A percentile compares a stretch with the other conserved stretches of the same genome.
These are phyloP conservation scores for Aspergillus conjunctus DNA, from an alignment of 495 filamentous ascomycete genomes.

Conservation along the genomic window DNA sequence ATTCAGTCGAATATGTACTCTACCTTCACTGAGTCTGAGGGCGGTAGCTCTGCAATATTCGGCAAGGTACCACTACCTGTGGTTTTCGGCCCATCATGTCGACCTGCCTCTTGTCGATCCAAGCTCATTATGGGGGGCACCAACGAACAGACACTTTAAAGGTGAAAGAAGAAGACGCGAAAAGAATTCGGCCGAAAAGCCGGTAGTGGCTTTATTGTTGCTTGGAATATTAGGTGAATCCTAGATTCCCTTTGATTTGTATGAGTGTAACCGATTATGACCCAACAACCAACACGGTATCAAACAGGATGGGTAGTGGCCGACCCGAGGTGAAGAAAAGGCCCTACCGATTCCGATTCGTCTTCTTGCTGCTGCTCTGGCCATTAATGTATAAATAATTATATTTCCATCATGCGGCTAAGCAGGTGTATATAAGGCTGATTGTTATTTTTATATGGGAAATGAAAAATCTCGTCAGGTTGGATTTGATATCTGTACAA, in stretches of 20 bases:
- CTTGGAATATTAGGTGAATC: neutral
- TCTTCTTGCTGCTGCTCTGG: too few species aligned
- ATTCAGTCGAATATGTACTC: constrained; percentile 9
- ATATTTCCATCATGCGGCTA: neutral
- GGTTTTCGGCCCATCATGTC: constrained; percentile 26
- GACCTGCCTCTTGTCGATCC: constrained; percentile 36
- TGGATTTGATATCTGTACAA: neutral
- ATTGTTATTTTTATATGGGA: too few species aligned
- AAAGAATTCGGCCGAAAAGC: neutral
- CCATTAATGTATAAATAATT: neutral
- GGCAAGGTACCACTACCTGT: constrained; percentile 25
- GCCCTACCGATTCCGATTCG: neutral
- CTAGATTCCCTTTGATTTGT: neutral
- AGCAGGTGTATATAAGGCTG: too few species aligned
- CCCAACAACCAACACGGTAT: neutral
- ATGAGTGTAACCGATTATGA: neutral
- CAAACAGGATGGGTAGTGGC: neutral
- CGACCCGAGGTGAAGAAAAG: neutral
- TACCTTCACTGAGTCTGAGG: constrained; percentile 34
- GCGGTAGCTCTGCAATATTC: constrained; percentile 29
- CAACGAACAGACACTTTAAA: neutral
- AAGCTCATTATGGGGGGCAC: constrained; percentile 39
- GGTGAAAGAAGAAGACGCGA: neutral
- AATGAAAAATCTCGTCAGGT: too few species aligned
- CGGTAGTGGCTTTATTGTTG: neutral